Evolutionary conservation across 768 basidiomycete genomes (phyloP).

Genomic region (Trametes coccinea): DNA sequence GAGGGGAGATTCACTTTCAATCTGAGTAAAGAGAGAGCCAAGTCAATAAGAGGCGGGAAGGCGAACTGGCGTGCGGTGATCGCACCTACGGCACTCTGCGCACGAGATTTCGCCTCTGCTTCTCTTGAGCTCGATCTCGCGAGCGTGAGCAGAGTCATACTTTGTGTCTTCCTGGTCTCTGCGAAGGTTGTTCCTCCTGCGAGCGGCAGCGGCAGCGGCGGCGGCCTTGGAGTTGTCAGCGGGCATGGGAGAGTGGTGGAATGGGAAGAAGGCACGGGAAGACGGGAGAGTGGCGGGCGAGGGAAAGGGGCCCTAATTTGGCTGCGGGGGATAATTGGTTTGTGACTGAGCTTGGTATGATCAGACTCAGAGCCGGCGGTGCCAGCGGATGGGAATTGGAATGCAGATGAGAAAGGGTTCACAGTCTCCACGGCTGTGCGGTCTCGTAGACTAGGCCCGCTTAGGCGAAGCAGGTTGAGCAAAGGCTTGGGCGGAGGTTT

Average conservation of each 20-base stretch:
- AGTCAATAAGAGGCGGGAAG: constrained; percentile 9
- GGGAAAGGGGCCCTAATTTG: constrained; percentile 5
- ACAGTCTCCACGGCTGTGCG: background rate
- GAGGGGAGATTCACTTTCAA: constrained; percentile 27
- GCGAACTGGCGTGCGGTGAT: constrained; percentile 36
- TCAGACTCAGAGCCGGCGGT: constrained; percentile 7
- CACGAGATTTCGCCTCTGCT: constrained; percentile 76
- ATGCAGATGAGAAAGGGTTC: background rate
- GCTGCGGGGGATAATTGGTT: constrained; percentile 23
- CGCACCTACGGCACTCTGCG: constrained; percentile 78
- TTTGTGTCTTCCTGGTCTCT: constrained; percentile 30
- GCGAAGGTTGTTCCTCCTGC: constrained; percentile 25
- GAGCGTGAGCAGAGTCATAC: constrained; percentile 27
- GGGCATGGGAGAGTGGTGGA: constrained; percentile 25
- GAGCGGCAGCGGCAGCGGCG: constrained; percentile 19
- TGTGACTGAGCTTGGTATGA: constrained; percentile 5
- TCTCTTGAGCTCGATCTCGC: constrained; percentile 72
- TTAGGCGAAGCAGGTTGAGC: background rate
- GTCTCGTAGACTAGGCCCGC: background rate
- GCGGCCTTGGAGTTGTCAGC: constrained; percentile 27
- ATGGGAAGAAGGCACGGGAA: constrained; percentile 13
- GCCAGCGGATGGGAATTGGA: constrained; percentile 8
- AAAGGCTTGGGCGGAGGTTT: background rate
- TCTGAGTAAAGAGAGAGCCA: constrained; percentile 14
- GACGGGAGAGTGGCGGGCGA: background rate